These are phyloP conservation scores for Suillus hirtellus DNA, from an alignment of 768 basidiomycete species.

Conservation along the genomic window DNA sequence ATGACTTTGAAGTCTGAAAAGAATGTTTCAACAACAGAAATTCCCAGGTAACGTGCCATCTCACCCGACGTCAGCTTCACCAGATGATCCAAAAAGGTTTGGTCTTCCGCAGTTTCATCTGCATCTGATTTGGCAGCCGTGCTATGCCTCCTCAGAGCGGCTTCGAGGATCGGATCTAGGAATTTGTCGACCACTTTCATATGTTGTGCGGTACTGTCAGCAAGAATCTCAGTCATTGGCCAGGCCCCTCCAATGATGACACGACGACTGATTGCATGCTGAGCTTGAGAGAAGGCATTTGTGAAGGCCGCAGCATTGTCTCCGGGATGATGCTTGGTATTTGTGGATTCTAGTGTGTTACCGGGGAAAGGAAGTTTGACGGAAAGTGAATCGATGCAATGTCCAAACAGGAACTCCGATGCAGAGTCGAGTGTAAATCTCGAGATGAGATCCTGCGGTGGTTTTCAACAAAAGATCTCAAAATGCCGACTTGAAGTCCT, in stretches of 20 bases:
- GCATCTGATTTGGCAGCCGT: conserved; percentile 12
- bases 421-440: conserved; percentile 56
- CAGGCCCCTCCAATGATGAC: conserved; percentile 35
- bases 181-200: conserved; percentile 42
- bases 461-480: background rate
- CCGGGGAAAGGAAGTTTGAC: conserved; percentile 40
- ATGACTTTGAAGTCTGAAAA: conserved; percentile 32
- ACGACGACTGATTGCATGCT: conserved; percentile 30
- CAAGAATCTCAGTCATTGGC: conserved; percentile 41
- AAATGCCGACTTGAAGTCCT: background rate
- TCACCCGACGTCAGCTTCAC: conserved; percentile 40
- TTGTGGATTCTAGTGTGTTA: conserved; percentile 16
- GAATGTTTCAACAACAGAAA: background rate
- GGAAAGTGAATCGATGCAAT: conserved; percentile 40
- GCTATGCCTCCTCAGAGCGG: conserved; percentile 32
- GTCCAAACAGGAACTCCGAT: conserved; percentile 52
- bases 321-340: conserved; percentile 6
- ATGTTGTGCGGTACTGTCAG: conserved; percentile 30
- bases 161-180: conserved; percentile 40
- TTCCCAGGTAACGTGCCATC: background rate
- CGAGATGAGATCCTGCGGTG: conserved; percentile 40
- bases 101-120: conserved; percentile 28
- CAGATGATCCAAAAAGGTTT: conserved; percentile 43
- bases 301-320: conserved; percentile 28
- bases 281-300: conserved; percentile 35